Percentiles rank a stretch among this genome's conserved stretches.
Conservation (phyloP, 2,329 filamentous ascomycete species). For the Clathrospora elynae region DNA sequence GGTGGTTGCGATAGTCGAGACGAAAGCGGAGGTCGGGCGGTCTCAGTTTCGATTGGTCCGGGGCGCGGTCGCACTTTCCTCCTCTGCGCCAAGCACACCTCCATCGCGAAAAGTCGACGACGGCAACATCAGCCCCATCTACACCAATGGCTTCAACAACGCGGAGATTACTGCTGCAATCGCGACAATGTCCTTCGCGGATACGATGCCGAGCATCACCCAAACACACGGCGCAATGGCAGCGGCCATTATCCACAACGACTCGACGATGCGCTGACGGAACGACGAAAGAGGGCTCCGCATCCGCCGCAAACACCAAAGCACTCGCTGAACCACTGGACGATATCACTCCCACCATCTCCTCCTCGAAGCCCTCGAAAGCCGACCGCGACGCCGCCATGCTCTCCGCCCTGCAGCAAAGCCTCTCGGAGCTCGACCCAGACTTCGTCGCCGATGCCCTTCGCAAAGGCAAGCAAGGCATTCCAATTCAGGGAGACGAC, state of each 20-base stretch:
- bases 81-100: conserved; percentile 32
- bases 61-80: conserved; percentile 29
- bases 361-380: conserved; percentile 3
- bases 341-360: conserved; percentile 7
- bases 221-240: conserved; percentile 36
- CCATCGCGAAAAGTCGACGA: conserved; percentile 42
- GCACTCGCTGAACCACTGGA: conserved; percentile 12
- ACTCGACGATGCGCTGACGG: conserved; percentile 21
- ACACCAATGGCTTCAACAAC: conserved; percentile 46
- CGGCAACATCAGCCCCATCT: conserved; percentile 17
- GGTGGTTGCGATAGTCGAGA: conserved; percentile 3
- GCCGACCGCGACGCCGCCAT: conserved; percentile 21
- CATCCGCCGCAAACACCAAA: conserved; percentile 12
- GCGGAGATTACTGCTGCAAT: conserved; percentile 39
- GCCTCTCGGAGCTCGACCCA: conserved; percentile 35
- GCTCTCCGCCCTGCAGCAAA: conserved; percentile 27
- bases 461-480: conserved; percentile 32
- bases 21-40: conserved; percentile 31
- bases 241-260: conserved; percentile 42
- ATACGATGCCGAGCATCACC: conserved; percentile 25
- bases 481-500: conserved; percentile 17
- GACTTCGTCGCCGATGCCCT: conserved; percentile 27
- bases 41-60: conserved; percentile 24
- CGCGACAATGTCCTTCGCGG: conserved; percentile 35
- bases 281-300: conserved; percentile 22